Evolutionary conservation across 805 yeast genomes (phyloP).

Genomic region (Ogataea parapolymorpha): DNA sequence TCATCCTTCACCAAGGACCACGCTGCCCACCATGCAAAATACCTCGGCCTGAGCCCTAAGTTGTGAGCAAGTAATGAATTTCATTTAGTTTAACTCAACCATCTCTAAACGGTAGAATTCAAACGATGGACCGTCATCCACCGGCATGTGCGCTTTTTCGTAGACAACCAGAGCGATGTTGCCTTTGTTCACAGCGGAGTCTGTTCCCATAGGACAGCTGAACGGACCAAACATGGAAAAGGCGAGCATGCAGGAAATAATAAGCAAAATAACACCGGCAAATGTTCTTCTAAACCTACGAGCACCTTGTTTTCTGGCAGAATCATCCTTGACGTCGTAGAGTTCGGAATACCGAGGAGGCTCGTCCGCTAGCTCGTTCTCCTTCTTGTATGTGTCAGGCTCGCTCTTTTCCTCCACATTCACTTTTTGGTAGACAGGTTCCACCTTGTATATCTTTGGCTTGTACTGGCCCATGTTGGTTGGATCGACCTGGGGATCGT

Average conservation of each 20-base stretch:
- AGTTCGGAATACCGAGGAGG: background rate
- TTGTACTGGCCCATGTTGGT: slow-evolving; percentile 32
- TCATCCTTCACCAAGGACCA: slow-evolving; percentile 78
- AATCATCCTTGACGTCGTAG: background rate
- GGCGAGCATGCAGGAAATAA: background rate
- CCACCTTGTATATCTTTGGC: slow-evolving; percentile 31
- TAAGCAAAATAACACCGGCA: background rate
- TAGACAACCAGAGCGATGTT: slow-evolving; percentile 11
- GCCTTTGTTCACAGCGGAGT: slow-evolving; percentile 11
- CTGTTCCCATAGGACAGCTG: background rate
- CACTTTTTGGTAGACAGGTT: slow-evolving; percentile 16
- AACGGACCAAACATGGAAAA: background rate
- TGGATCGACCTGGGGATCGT: slow-evolving; percentile 30
- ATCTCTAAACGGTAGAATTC: background rate
- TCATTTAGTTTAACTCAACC: background rate
- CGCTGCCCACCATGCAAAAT: slow-evolving; percentile 79
- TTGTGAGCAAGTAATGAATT: slow-evolving; percentile 9
- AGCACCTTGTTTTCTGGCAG: background rate
- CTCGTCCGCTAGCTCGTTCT: background rate
- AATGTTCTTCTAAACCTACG: background rate
- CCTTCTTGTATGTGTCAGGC: background rate
- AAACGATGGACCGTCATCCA: background rate
- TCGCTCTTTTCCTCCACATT: slow-evolving; percentile 2
- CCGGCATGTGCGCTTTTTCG: background rate
- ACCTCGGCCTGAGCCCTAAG: slow-evolving; percentile 29